A percentile compares a stretch with the other conserved stretches of the same genome.
phyloP scores from a whole-genome alignment of 192 early-diverging fungal species.

The Entomortierella chlamydospora region DNA sequence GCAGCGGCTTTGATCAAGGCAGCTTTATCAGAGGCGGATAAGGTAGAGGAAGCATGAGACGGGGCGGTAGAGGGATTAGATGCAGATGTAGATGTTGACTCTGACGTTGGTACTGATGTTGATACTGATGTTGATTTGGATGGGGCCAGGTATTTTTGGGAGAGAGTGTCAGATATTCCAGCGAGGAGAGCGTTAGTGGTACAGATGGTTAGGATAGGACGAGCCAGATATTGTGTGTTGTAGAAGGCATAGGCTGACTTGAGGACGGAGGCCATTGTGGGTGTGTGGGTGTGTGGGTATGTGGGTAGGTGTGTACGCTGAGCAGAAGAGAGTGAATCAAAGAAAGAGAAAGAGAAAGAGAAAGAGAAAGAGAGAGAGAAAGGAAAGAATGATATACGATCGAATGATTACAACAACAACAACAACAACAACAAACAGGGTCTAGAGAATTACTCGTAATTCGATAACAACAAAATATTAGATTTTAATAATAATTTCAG shows the following conservation, averaged over 20 bases:
- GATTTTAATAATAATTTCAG: too few species aligned
- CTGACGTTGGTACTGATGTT: constrained; percentile 2
- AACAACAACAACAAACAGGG: too few species aligned
- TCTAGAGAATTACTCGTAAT: too few species aligned
- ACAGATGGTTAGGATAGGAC: constrained; percentile 74
- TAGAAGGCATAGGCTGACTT: constrained; percentile 48
- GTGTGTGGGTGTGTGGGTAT: too few species aligned
- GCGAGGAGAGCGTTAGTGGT: constrained; percentile 75
- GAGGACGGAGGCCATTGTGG: constrained; percentile 40
- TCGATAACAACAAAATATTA: too few species aligned
- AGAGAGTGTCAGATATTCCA: constrained; percentile 70
- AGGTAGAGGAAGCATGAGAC: too few species aligned
- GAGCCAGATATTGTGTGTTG: constrained; percentile 57
- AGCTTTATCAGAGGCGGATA: too few species aligned
- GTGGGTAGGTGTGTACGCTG: too few species aligned
- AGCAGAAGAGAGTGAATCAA: not conserved
- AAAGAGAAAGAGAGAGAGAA: not conserved
- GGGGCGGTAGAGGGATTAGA: too few species aligned
- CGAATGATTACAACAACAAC: too few species aligned
- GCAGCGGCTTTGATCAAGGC: not conserved
- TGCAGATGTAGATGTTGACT: not conserved
- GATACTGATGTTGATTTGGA: not conserved
- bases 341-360: not conserved
- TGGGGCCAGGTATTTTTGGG: constrained; percentile 61
- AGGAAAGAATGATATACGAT: not conserved